Conservation (phyloP, 2,329 filamentous ascomycete genomes). For the Fusarium staphyleae region DNA sequence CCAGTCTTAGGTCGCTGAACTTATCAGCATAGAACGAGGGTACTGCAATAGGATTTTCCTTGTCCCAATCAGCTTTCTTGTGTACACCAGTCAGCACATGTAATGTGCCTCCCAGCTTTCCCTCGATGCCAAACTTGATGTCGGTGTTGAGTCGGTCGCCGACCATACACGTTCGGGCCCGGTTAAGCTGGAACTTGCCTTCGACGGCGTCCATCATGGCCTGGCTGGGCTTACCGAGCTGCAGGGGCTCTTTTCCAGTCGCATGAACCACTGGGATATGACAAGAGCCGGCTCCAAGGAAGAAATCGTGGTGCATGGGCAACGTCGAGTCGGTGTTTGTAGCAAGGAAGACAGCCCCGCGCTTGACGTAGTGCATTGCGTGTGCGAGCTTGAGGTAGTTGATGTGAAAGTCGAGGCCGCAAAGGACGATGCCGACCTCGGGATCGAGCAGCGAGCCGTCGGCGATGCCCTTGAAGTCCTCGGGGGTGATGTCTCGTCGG, state of each 20-base stretch:
- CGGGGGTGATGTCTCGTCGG: constrained; percentile 78
- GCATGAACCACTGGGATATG: constrained; percentile 80
- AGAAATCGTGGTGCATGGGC: constrained; percentile 80
- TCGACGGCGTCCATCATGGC: constrained; percentile 99
- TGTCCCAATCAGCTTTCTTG: constrained; percentile 83
- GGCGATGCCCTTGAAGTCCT: constrained; percentile 81
- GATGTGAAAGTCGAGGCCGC: constrained; percentile 90
- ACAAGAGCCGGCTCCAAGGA: constrained; percentile 89
- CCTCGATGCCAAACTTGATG: constrained; percentile 93
- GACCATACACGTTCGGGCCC: constrained; percentile 89
- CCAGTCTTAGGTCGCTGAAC: constrained; percentile 72
- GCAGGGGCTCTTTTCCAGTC: constrained; percentile 71
- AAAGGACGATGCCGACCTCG: constrained; percentile 87
- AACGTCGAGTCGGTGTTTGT: constrained; percentile 94
- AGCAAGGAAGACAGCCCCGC: constrained; percentile 85
- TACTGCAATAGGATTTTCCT: constrained; percentile 69
- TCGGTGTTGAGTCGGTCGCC: constrained; percentile 94
- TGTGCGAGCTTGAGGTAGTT: constrained; percentile 92
- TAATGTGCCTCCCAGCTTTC: constrained; percentile 87
- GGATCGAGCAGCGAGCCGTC: constrained; percentile 80
- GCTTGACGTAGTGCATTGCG: constrained; percentile 84
- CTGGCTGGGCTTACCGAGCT: constrained; percentile 93
- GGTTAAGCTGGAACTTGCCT: constrained; percentile 90
- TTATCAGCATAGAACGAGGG: constrained; percentile 86
- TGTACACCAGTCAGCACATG: constrained; percentile 90